Base-by-base conservation (phyloP, 768 basidiomycete genomes). In the Inosperma sp. region DNA sequence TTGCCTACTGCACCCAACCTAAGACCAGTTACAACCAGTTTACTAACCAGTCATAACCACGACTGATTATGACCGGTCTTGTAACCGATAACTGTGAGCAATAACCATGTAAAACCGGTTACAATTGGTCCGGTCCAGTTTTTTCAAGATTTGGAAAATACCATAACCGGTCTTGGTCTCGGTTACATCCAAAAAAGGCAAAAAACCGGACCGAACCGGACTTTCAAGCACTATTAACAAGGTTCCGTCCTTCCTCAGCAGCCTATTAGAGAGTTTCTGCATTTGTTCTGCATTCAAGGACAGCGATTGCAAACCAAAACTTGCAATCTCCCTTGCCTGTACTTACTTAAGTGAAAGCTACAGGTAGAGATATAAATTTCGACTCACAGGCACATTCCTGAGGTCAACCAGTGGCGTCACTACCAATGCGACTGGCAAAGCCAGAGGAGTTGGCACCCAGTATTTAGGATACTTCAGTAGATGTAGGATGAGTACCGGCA, bases 351-450 rank as follows among this genome's bases (percentile, higher is more conserved):
- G 37, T 40, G 14, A n/a, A 25, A 16, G n/a, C 3, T 39, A 21
- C 30, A 29, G 25, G n/a, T 27, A 27, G 22, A 44, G 19, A 23
- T 14, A 44, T n/a, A 21, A 27, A 7, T 26, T 5, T 31, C 2
- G 30, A 58, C 60, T 6, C 47, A 60, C 59, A 53, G 62, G 59
- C 9, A 44, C 59, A 39, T 60, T 60, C 39, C 61, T 58, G 1
- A 64, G 56, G 40, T 64, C 60, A 29, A 62, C 56, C 14, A 64
- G 35, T n/a, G 59, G 59, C 46, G 59, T 59, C 3, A 64, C 52
- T 21, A 64, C 53, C 2, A 64, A 43, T 4, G 53, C 60, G 40
- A 60, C 53, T 7, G 56, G 55, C 7, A 44, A 41, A 12, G 42
- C 17, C 6, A 49, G 59, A 3, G 45, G 55, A 14, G 9, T 25